Percentiles rank a stretch among this genome's conserved stretches.
These are phyloP conservation scores for Geranium rotundifolium DNA, from an alignment of 345 rosid species.

Conservation along the genomic window DNA sequence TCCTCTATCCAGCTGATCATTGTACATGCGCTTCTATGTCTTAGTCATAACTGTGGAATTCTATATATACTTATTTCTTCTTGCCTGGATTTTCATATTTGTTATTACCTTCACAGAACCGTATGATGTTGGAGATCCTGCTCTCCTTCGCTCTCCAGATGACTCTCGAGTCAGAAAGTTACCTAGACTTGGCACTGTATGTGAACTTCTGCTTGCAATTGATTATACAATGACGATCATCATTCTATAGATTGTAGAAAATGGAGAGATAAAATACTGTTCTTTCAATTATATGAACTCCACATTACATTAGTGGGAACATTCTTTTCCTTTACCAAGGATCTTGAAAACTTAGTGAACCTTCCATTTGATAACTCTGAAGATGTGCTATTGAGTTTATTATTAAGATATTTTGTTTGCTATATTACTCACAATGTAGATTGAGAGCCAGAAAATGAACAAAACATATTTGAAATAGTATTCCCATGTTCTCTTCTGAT, in stretches of 20 bases:
- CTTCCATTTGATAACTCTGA: neutral
- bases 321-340: no score
- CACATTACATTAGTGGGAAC: no score
- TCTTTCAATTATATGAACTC: neutral
- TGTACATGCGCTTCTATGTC: neutral
- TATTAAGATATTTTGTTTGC: neutral
- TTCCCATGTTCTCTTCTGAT: no score
- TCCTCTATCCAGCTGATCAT: neutral
- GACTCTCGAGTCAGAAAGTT: conserved; percentile 34
- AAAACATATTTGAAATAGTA: neutral
- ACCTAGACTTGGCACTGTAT: conserved; percentile 37
- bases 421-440: no score
- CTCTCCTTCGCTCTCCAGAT: conserved; percentile 30
- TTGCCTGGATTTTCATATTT: conserved; percentile 2
- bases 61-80: neutral
- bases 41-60: no score
- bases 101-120: conserved; percentile 38
- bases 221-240: neutral
- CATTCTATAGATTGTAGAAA: neutral
- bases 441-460: neutral
- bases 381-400: neutral
- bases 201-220: conserved; percentile 19
- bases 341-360: neutral
- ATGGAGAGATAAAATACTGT: neutral
- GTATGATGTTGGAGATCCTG: conserved; percentile 40